Conservation (phyloP, 805 yeast species). For the Cyberlindnera mrakii region DNA sequence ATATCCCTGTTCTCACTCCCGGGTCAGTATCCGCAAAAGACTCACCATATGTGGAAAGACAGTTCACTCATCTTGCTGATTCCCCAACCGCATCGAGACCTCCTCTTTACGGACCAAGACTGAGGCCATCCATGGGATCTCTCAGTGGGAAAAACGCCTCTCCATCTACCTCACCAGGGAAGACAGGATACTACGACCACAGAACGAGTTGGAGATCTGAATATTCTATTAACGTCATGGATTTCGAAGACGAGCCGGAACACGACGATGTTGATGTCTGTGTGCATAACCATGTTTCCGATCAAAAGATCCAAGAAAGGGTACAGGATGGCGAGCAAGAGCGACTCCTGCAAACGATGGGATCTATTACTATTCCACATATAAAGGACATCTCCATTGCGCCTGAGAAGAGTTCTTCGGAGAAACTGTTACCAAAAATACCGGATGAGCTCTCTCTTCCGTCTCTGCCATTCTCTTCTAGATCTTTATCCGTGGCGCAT, state of each 20-base stretch:
- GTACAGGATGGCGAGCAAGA: background rate
- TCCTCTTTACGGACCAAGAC: constrained; percentile 20
- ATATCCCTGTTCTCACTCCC: constrained; percentile 17
- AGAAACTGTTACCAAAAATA: constrained; percentile 32
- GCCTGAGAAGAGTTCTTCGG: background rate
- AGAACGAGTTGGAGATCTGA: constrained; percentile 25
- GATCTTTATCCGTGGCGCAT: constrained; percentile 41
- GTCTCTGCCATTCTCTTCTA: constrained; percentile 49
- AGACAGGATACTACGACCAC: constrained; percentile 19
- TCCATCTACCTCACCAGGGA: constrained; percentile 22
- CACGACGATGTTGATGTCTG: constrained; percentile 1
- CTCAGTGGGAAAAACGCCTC: constrained; percentile 6
- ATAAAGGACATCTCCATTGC: background rate
- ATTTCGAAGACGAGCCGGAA: constrained; percentile 3
- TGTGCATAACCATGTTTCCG: background rate
- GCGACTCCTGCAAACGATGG: background rate
- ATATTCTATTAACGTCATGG: constrained; percentile 16
- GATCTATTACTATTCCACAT: constrained; percentile 11
- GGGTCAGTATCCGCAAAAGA: background rate
- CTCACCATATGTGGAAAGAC: constrained; percentile 1
- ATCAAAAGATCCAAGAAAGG: constrained; percentile 5
- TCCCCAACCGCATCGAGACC: constrained; percentile 18
- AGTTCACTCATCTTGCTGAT: background rate
- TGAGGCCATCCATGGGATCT: constrained; percentile 8
- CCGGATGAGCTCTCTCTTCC: constrained; percentile 41